phyloP scores from a whole-genome alignment of 805 yeast species.

The Geotrichum ghanense region DNA sequence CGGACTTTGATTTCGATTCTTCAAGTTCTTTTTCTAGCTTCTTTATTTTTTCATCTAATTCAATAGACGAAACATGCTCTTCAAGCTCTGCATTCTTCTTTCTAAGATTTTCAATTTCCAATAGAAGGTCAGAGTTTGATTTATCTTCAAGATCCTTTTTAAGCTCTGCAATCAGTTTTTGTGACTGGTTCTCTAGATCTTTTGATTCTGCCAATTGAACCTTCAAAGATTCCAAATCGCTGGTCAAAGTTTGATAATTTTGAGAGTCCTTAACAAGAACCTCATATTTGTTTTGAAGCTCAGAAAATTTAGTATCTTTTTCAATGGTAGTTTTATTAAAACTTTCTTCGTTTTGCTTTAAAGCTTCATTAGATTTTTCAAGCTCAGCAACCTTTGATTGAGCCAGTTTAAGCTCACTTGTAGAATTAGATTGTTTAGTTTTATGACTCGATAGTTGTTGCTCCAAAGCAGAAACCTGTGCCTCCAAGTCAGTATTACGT shows the following conservation, averaged over 20 bases:
- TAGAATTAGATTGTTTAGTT: neutral
- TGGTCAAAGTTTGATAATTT: neutral
- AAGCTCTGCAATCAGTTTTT: neutral
- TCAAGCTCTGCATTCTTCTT: neutral
- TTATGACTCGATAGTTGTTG: conserved; percentile 2
- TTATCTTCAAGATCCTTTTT: neutral
- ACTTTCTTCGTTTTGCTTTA: neutral
- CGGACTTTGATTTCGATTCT: conserved; percentile 4
- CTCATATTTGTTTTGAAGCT: neutral
- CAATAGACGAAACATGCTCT: neutral
- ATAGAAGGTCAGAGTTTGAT: neutral
- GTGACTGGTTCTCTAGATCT: neutral
- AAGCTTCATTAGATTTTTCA: conserved; percentile 6
- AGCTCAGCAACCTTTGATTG: conserved; percentile 8
- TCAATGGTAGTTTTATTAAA: neutral
- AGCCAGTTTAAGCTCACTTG: conserved; percentile 7
- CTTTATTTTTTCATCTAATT: neutral
- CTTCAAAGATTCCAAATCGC: neutral
- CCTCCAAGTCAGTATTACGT: conserved; percentile 1
- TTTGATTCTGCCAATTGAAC: neutral
- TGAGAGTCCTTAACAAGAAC: neutral
- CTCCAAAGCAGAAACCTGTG: conserved; percentile 7
- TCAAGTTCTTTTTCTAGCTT: conserved; percentile 8
- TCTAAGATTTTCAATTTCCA: neutral
- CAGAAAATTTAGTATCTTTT: neutral